These are phyloP conservation scores for Pistacia vera DNA, from an alignment of 345 rosid genomes.

Conservation along the genomic window DNA sequence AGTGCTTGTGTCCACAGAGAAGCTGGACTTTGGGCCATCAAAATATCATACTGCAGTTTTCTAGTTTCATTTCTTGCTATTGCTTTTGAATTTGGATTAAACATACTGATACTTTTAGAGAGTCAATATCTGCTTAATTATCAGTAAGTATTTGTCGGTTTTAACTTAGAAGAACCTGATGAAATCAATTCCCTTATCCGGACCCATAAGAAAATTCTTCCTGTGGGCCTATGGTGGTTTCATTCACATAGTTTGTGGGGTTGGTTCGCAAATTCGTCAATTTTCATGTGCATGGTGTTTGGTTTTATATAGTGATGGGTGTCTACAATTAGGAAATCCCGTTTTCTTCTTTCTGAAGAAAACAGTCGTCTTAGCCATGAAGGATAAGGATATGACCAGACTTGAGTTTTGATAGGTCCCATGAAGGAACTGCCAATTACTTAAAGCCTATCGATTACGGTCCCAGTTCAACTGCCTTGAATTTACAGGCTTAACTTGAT, in stretches of 20 bases:
- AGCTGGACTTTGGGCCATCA: conserved; percentile 25
- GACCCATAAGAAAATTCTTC: conserved; percentile 10
- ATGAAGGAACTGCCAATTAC: neutral
- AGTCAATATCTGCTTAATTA: neutral
- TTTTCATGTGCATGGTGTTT: neutral
- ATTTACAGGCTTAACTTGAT: neutral
- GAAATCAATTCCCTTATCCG: conserved; percentile 6
- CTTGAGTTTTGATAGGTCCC: neutral
- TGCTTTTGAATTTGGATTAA: conserved; percentile 8
- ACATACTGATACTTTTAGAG: neutral
- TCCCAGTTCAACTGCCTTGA: neutral
- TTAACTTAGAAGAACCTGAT: neutral
- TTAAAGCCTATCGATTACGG: neutral
- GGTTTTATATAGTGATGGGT: no score
- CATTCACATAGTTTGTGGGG: conserved; percentile 11
- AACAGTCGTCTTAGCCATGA: neutral
- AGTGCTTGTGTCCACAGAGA: conserved; percentile 12
- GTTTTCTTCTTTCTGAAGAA: no score
- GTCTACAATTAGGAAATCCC: no score
- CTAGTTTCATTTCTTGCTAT: neutral
- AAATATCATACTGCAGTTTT: neutral
- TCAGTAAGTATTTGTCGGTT: conserved; percentile 12
- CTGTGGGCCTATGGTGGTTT: neutral
- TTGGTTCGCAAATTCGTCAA: conserved; percentile 5
- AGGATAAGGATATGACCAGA: neutral